Evolutionary conservation across 2,329 filamentous ascomycete species (phyloP).

Genomic region (Didymellaceae sp.): DNA sequence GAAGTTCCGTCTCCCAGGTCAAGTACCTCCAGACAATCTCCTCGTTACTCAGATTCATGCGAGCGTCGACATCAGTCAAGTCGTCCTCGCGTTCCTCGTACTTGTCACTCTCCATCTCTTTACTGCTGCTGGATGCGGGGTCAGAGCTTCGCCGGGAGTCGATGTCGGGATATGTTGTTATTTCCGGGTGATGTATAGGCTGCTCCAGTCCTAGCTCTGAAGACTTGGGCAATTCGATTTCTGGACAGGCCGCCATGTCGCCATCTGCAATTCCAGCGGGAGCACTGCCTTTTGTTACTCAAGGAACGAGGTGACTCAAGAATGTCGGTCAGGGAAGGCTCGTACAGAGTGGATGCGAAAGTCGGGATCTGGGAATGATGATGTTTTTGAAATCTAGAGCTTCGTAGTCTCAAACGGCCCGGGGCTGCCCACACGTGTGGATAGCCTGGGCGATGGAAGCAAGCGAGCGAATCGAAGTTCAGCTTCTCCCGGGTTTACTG

Average conservation of each 20-base stretch:
- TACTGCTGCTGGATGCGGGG: slow-evolving; percentile 18
- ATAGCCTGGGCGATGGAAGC: slow-evolving; percentile 3
- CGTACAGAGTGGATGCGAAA: background rate
- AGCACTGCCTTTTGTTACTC: too few species aligned
- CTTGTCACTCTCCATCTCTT: slow-evolving; percentile 24
- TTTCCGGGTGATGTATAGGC: slow-evolving; percentile 34
- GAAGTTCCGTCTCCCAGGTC: slow-evolving; percentile 66
- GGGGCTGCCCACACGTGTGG: slow-evolving; percentile 8
- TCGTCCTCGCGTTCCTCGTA: slow-evolving; percentile 25
- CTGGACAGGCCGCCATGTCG: slow-evolving; percentile 46
- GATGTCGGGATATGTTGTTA: slow-evolving; percentile 30
- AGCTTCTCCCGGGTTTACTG: slow-evolving; percentile 12
- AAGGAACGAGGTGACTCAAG: too few species aligned
- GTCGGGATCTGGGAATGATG: slow-evolving; percentile 1
- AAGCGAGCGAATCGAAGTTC: slow-evolving; percentile 14
- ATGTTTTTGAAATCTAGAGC: slow-evolving; percentile 14
- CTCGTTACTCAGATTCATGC: slow-evolving; percentile 8
- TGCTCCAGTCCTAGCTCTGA: slow-evolving; percentile 24
- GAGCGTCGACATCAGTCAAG: background rate
- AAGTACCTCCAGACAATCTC: slow-evolving; percentile 66
- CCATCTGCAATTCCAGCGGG: too few species aligned
- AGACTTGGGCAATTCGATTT: slow-evolving; percentile 41
- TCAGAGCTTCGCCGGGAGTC: slow-evolving; percentile 16
- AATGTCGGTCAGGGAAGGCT: too few species aligned
- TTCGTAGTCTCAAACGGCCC: slow-evolving; percentile 7